Evolutionary conservation across 202 grass and related monocot species (phyloP).

Genomic region (Schoenoplectus triqueter): DNA sequence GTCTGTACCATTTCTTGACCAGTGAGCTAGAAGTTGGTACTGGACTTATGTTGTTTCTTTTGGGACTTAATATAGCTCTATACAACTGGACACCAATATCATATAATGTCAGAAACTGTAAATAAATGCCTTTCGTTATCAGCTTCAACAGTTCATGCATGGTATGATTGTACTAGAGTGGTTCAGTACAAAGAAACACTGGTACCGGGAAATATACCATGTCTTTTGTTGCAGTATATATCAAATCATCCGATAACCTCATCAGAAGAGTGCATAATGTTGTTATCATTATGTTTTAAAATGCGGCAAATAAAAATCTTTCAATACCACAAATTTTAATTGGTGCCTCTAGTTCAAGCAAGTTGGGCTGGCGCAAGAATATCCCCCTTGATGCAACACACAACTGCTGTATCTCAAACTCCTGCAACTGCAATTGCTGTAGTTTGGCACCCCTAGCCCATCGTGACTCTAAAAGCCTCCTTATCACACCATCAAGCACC

Average conservation of each 20-base stretch:
- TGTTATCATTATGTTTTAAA: too few species aligned
- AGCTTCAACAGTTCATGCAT: background rate
- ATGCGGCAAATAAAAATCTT: background rate
- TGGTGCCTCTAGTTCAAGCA: slow-evolving; percentile 57
- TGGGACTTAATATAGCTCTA: background rate
- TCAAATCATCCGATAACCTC: background rate
- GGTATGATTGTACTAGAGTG: background rate
- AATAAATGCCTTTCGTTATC: background rate
- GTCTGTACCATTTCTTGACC: background rate
- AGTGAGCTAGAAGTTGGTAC: background rate
- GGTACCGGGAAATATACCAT: background rate
- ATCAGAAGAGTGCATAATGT: background rate
- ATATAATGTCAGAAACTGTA: background rate
- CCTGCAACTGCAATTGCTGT: slow-evolving; percentile 48
- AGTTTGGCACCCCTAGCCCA: slow-evolving; percentile 24
- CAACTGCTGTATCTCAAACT: slow-evolving; percentile 61
- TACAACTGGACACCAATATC: background rate
- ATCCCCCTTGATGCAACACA: slow-evolving; percentile 53
- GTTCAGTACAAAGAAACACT: background rate
- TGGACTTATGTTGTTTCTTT: background rate
- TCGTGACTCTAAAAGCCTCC: slow-evolving; percentile 51
- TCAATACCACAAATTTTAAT: slow-evolving; percentile 64
- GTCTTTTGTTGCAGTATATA: background rate
- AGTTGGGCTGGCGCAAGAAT: slow-evolving; percentile 59
- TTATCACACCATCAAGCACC: slow-evolving; percentile 50